Conservation (phyloP, 176 grass and related monocot species). For the Microstegium vimineum region DNA sequence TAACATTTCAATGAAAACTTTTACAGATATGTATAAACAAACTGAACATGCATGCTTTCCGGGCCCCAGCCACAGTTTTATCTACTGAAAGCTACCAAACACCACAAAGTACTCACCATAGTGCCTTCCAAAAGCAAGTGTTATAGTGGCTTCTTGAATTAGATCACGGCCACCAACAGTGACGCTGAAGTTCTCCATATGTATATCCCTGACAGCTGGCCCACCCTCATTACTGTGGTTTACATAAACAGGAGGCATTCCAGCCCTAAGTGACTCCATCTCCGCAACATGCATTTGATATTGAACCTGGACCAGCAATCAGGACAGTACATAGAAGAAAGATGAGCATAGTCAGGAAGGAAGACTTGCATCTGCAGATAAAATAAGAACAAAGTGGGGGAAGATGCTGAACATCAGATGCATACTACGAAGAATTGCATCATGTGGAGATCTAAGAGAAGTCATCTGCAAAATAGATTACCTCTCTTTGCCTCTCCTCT, state of each 20-base stretch:
- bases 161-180: slow-evolving; percentile 94
- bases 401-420: neutral
- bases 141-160: slow-evolving; percentile 78
- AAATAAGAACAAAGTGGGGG: neutral
- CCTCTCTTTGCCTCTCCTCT: slow-evolving; percentile 93
- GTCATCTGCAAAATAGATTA: slow-evolving; percentile 5
- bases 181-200: slow-evolving; percentile 95
- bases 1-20: neutral
- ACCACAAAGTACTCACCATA: slow-evolving; percentile 54
- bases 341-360: neutral
- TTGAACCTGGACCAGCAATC: slow-evolving; percentile 59
- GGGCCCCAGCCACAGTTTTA: neutral
- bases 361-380: neutral
- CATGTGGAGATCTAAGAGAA: neutral
- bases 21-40: neutral
- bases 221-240: slow-evolving; percentile 63
- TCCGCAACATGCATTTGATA: slow-evolving; percentile 84
- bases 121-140: slow-evolving; percentile 84
- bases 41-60: neutral
- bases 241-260: slow-evolving; percentile 84
- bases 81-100: neutral
- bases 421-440: neutral
- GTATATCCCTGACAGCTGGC: slow-evolving; percentile 81
- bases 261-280: slow-evolving; percentile 86
- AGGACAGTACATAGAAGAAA: neutral